A percentile compares a stretch with the other conserved stretches of the same genome.
Conservation (phyloP, 2,329 filamentous ascomycete genomes). For the Hyphodiscus sp. region DNA sequence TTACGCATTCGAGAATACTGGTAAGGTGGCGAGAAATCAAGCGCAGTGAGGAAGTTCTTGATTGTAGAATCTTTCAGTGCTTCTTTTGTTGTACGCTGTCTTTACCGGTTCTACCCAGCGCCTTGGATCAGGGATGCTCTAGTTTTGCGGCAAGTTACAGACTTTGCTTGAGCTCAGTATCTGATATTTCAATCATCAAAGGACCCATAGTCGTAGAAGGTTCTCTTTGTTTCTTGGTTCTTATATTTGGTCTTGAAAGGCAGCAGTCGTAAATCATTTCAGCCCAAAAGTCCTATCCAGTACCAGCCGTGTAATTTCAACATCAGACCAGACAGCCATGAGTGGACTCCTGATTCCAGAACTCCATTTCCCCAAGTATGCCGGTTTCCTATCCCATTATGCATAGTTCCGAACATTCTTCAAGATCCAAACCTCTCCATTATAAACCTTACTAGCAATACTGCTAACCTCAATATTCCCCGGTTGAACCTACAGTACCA, state of each 20-base stretch:
- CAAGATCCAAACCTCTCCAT: slow-evolving; percentile 68
- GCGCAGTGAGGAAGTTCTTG: too few species aligned
- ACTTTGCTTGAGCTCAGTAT: neutral
- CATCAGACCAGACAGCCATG: neutral
- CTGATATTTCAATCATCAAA: neutral
- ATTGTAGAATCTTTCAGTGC: too few species aligned
- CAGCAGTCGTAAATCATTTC: neutral
- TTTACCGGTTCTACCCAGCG: too few species aligned
- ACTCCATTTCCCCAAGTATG: neutral
- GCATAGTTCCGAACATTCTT: slow-evolving; percentile 43
- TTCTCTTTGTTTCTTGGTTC: neutral
- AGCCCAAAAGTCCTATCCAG: neutral
- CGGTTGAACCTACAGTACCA: slow-evolving; percentile 59
- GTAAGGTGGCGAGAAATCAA: too few species aligned
- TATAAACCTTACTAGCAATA: slow-evolving; percentile 69
- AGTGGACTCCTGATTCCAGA: neutral
- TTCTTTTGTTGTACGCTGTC: too few species aligned
- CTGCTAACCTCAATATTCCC: slow-evolving; percentile 70
- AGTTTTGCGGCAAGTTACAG: neutral
- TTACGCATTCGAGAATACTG: too few species aligned
- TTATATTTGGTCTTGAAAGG: neutral
- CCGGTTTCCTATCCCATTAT: slow-evolving; percentile 3
- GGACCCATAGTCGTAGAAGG: neutral
- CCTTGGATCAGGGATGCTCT: too few species aligned
- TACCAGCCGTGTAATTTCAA: neutral